Base-by-base conservation (phyloP, 2,329 filamentous ascomycete genomes). In the Sarocladium brachiariae region DNA sequence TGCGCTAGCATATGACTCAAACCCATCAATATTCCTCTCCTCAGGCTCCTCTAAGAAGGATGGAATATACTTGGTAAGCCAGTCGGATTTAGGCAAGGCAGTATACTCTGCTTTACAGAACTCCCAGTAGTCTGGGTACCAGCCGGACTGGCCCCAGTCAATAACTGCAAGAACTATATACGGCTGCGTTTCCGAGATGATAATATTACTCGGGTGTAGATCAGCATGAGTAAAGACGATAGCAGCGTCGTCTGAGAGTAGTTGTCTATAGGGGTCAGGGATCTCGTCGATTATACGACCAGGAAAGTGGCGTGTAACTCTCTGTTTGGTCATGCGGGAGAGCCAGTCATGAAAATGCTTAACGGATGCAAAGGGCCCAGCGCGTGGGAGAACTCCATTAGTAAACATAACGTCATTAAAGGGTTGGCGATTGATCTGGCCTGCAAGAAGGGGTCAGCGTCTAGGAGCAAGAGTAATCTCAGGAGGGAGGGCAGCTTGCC, bases 101-200 rank as follows among this genome's bases (percentile, higher is more conserved):
- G 37, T 41, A 41, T 59, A 64, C 51, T 63, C 56, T 33, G 58
- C 58, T 55, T 58, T 63, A 14, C 58, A 61, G 13, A 59, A 61
- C 50, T 63, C 62, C 62, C 59, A 65, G 52, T 65, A 63, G 48
- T 64, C 61, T 1, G 61, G 63, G 51, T 63, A 65, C 61, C 63
- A 65, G 49, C 68, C 67, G 2, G 67, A 52, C 54, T 61, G 62
- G 2, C 31, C 62, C 60, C 61, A 65, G 48, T 65, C 62, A 38
- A 66, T 56, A n/a, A 63, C 58, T 4, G 58, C 60, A 43, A 51
- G 57, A 6, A 65, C 52, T n/a, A 55, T 59, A 7, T 59, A 59
- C 7, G 49, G 18, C 8, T 51, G 52, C 4, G 37, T 41, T 16
- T 41, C 23, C 8, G 21, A 41, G 4, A 64, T 57, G 2, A 65